Percentiles rank a stretch among this genome's conserved stretches.
Evolutionary conservation across 2,329 filamentous ascomycete genomes (phyloP).

Genomic region (Clarireedia homoeocarpa): DNA sequence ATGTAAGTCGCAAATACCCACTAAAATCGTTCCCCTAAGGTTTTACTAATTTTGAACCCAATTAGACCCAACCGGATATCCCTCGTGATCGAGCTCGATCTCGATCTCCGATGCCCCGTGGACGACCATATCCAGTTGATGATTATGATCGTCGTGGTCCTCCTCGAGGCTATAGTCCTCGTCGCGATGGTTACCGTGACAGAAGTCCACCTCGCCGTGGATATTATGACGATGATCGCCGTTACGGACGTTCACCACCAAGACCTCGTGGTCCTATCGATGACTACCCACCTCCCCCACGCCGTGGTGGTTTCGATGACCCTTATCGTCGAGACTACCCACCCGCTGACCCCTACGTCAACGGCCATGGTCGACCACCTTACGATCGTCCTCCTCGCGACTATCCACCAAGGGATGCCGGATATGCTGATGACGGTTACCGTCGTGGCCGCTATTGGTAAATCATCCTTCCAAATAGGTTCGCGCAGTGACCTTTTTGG

Average conservation of each 20-base stretch:
- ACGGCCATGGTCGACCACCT: conserved; percentile 39
- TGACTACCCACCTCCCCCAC: conserved; percentile 62
- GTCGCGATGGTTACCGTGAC: conserved; percentile 76
- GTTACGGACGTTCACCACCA: conserved; percentile 75
- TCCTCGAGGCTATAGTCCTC: conserved; percentile 78
- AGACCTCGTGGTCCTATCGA: conserved; percentile 63
- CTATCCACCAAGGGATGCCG: conserved; percentile 28
- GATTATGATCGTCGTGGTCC: conserved; percentile 81
- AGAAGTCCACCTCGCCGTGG: conserved; percentile 73
- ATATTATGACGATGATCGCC: conserved; percentile 76
- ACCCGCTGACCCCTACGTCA: conserved; percentile 47
- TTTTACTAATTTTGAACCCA: conserved; percentile 22
- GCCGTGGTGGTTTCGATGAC: conserved; percentile 65
- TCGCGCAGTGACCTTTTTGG: conserved; percentile 1
- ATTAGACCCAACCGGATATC: conserved; percentile 71
- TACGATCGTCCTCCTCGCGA: conserved; percentile 41
- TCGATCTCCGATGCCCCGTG: conserved; percentile 62
- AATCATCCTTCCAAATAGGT: conserved; percentile 11
- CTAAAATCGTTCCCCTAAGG: conserved; percentile 11
- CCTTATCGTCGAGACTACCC: conserved; percentile 65
- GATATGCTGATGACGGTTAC: conserved; percentile 26
- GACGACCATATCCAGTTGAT: conserved; percentile 62
- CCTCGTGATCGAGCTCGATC: conserved; percentile 64
- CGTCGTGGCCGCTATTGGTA: conserved; percentile 28
- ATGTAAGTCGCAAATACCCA: conserved; percentile 51